Evolutionary conservation across 2,329 filamentous ascomycete species (phyloP).

Genomic region (Aspergillus ruber): DNA sequence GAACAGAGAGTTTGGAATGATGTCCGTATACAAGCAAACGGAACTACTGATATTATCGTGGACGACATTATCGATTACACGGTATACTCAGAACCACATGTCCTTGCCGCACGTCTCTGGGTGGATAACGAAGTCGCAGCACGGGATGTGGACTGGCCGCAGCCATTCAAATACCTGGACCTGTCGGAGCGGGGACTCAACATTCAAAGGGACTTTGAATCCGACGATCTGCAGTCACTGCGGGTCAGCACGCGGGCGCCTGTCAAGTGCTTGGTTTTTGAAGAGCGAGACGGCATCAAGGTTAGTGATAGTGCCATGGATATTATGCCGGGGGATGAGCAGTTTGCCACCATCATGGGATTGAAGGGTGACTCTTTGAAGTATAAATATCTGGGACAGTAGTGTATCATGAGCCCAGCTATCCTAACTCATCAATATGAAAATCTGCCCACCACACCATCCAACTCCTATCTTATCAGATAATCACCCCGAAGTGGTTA

Average conservation of each 20-base stretch:
- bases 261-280: slow-evolving; percentile 56
- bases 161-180: slow-evolving; percentile 54
- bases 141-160: slow-evolving; percentile 55
- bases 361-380: slow-evolving; percentile 15
- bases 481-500: slow-evolving; percentile 3
- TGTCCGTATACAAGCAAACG: slow-evolving; percentile 46
- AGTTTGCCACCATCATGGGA: slow-evolving; percentile 30
- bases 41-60: slow-evolving; percentile 47
- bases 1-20: slow-evolving; percentile 43
- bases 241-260: slow-evolving; percentile 45
- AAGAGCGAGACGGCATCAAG: slow-evolving; percentile 50
- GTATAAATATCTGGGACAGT: slow-evolving; percentile 24
- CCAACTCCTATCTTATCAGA: slow-evolving; percentile 4
- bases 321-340: slow-evolving; percentile 53
- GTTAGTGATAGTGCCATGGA: slow-evolving; percentile 53
- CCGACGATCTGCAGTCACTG: slow-evolving; percentile 23
- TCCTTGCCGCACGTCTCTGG: slow-evolving; percentile 49
- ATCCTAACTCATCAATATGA: neutral
- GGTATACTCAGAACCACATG: slow-evolving; percentile 47
- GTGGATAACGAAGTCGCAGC: slow-evolving; percentile 46
- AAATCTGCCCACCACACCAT: neutral
- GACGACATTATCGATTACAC: slow-evolving; percentile 47
- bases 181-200: slow-evolving; percentile 47
- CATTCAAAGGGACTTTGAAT: slow-evolving; percentile 34
- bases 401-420: neutral